Evolutionary conservation across 2,329 filamentous ascomycete species (phyloP).

Genomic region (Sporothrix pseudoabietina): DNA sequence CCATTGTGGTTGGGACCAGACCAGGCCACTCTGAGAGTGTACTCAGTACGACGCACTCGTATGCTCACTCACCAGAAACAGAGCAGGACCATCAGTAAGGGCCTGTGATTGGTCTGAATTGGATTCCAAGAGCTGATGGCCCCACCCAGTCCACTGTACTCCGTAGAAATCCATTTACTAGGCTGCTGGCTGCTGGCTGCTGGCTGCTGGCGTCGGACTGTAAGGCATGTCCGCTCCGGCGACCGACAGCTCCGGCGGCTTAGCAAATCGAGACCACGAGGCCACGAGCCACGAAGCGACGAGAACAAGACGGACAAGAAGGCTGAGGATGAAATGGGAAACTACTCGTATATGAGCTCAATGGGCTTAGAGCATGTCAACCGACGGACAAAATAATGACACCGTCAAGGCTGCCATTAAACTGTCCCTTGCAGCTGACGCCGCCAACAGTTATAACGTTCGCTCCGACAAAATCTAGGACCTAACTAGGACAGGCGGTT

Average conservation of each 20-base stretch:
- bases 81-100: neutral
- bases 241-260: slow-evolving; percentile 24
- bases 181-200: neutral
- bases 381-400: neutral
- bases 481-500: too few relatives aligned
- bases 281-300: neutral
- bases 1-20: neutral
- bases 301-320: neutral
- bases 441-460: neutral
- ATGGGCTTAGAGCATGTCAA: neutral
- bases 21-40: neutral
- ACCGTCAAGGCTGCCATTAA: neutral
- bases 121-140: neutral
- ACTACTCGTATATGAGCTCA: neutral
- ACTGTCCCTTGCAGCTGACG: neutral
- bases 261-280: neutral
- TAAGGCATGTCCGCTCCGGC: slow-evolving; percentile 27
- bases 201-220: slow-evolving; percentile 21
- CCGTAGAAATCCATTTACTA: too few relatives aligned
- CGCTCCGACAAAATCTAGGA: neutral
- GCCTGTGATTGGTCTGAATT: slow-evolving; percentile 27
- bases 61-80: slow-evolving; percentile 6
- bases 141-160: neutral
- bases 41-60: too few relatives aligned
- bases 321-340: neutral